phyloP scores from a whole-genome alignment of 2,329 filamentous ascomycete species.

The Alternaria infectoria region DNA sequence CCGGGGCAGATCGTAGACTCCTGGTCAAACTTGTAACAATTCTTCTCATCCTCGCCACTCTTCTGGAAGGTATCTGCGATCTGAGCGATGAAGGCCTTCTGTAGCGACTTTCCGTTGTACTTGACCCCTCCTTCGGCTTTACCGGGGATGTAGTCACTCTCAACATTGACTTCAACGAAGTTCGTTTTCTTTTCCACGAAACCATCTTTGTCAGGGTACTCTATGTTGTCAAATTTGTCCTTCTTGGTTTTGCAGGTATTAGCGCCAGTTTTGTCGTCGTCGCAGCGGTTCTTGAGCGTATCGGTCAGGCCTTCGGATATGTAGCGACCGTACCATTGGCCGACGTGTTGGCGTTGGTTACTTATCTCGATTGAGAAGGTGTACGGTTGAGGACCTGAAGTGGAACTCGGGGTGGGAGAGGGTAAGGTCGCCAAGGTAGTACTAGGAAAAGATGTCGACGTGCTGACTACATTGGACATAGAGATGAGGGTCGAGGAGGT shows the following conservation, averaged over 20 bases:
- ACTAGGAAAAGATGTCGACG: neutral
- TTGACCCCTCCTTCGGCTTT: neutral
- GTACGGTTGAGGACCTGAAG: neutral
- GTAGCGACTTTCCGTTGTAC: neutral
- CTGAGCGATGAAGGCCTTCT: slow-evolving; percentile 1
- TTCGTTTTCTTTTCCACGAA: neutral
- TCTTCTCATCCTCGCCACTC: slow-evolving; percentile 1
- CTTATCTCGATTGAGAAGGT: slow-evolving; percentile 8
- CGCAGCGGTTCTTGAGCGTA: neutral
- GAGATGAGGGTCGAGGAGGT: neutral
- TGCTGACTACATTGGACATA: neutral
- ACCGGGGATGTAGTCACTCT: neutral
- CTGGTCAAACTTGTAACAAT: slow-evolving; percentile 6
- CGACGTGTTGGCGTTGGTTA: slow-evolving; percentile 6
- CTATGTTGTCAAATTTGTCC: neutral
- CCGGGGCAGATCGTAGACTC: neutral
- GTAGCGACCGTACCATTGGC: slow-evolving; percentile 2
- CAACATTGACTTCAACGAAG: neutral
- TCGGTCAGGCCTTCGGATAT: neutral
- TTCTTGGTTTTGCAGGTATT: neutral
- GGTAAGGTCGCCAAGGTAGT: neutral
- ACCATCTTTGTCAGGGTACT: neutral
- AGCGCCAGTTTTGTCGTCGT: neutral
- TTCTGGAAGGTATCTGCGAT: slow-evolving; percentile 4
- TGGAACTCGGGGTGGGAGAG: neutral